Percentiles rank a stretch among this genome's conserved stretches.
Conservation (phyloP, 192 early-diverging fungal species). For the Backusella psychrophila region DNA sequence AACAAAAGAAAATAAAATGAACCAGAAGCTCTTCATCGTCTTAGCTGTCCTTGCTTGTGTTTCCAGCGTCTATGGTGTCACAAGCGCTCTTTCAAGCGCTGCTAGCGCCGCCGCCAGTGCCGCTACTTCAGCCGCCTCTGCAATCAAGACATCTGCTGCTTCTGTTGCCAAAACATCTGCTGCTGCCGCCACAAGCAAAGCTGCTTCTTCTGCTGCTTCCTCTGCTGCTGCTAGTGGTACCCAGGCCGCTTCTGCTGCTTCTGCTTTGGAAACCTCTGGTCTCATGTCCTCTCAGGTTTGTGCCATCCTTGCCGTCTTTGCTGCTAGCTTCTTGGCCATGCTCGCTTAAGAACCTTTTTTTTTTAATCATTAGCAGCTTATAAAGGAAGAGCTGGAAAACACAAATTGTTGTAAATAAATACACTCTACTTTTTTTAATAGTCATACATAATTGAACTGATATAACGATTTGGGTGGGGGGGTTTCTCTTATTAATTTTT, state of each 20-base stretch:
- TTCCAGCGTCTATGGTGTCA: neutral
- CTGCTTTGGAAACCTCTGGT: neutral
- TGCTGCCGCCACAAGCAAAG: neutral
- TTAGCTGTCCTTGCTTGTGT: neutral
- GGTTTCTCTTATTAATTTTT: too few relatives aligned
- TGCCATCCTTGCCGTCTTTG: conserved; percentile 14
- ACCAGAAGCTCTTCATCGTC: neutral
- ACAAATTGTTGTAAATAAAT: conserved; percentile 5
- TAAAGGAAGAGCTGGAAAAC: neutral
- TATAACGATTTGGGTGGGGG: too few relatives aligned
- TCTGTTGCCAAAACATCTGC: neutral
- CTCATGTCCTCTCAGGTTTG: conserved; percentile 2
- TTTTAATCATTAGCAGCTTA: neutral
- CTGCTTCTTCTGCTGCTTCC: neutral
- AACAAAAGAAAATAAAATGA: neutral
- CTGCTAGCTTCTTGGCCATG: conserved; percentile 22
- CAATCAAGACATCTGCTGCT: neutral
- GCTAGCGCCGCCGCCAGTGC: neutral
- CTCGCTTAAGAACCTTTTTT: conserved; percentile 6
- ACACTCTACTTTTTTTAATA: neutral
- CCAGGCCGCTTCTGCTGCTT: neutral
- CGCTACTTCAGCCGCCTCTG: neutral
- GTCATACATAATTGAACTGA: neutral
- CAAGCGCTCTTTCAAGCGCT: neutral
- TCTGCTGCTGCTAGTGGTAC: neutral